Evolutionary conservation across 2,329 filamentous ascomycete species (phyloP).

Genomic region (Arthrinium puccinioides): DNA sequence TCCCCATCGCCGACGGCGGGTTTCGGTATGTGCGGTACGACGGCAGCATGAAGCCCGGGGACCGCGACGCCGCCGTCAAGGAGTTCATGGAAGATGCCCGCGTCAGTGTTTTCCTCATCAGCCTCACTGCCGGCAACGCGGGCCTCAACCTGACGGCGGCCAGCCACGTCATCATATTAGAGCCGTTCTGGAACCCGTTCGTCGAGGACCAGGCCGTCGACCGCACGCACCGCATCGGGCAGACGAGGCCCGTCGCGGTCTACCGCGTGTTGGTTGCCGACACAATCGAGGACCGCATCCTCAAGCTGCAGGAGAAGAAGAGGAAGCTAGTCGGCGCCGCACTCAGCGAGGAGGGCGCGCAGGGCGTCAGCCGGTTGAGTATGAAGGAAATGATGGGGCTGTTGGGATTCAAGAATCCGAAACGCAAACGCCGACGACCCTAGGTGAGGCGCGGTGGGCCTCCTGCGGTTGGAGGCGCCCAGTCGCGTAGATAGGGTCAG

Average conservation of each 20-base stretch:
- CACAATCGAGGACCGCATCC: slow-evolving; percentile 41
- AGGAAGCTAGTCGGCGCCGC: slow-evolving; percentile 45
- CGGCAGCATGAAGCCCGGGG: slow-evolving; percentile 16
- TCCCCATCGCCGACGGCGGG: slow-evolving; percentile 18
- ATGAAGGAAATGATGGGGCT: slow-evolving; percentile 10
- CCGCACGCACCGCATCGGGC: slow-evolving; percentile 3
- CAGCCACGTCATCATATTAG: slow-evolving; percentile 2
- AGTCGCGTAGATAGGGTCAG: too few species aligned
- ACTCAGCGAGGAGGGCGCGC: slow-evolving; percentile 14
- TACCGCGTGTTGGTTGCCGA: slow-evolving; percentile 1
- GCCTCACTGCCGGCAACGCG: slow-evolving; percentile 67
- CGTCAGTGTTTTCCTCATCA: slow-evolving; percentile 56
- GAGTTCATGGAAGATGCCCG: slow-evolving; percentile 17
- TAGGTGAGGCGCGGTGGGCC: too few species aligned
- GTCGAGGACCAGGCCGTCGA: slow-evolving; percentile 6
- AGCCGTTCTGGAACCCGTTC: slow-evolving; percentile 7
- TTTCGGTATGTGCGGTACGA: slow-evolving; percentile 23
- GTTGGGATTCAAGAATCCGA: too few species aligned
- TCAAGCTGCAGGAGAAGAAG: slow-evolving; percentile 63
- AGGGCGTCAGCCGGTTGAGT: slow-evolving; percentile 7
- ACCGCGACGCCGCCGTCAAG: slow-evolving; percentile 16
- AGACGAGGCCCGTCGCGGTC: slow-evolving; percentile 2
- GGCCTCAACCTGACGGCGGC: slow-evolving; percentile 5
- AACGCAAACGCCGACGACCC: too few species aligned
- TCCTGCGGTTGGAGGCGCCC: too few species aligned